Percentiles rank a stretch among this genome's conserved stretches.
Conservation (phyloP, 176 grass and related monocot species). For the Calamus simplicifolius region DNA sequence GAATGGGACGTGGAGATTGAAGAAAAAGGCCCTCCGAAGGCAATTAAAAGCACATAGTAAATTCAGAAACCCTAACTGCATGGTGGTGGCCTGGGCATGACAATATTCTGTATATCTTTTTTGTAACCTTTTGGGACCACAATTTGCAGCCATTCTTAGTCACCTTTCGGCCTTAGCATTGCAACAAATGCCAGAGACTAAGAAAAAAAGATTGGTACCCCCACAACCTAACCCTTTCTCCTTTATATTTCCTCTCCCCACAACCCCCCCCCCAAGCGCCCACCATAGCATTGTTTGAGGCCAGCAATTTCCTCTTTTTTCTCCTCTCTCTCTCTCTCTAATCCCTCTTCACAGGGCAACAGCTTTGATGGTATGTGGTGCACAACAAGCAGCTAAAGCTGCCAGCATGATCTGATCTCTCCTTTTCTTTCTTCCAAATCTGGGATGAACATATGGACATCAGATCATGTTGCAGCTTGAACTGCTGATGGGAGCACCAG, state of each 20-base stretch:
- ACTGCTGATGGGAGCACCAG: conserved; percentile 15
- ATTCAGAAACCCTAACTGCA: neutral
- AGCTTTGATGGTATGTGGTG: conserved; percentile 1
- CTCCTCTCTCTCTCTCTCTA: neutral
- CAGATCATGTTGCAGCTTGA: conserved; percentile 24
- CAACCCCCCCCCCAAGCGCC: too few relatives aligned
- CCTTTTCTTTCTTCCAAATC: neutral
- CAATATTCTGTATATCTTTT: neutral
- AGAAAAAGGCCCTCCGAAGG: neutral
- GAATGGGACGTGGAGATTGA: neutral
- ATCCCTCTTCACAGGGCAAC: neutral
- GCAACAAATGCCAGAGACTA: neutral
- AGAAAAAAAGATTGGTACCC: neutral
- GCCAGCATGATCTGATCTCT: conserved; percentile 72
- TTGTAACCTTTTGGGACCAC: neutral
- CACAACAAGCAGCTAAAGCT: conserved; percentile 66
- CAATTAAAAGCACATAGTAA: neutral
- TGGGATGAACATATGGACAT: neutral
- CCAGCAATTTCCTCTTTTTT: too few relatives aligned
- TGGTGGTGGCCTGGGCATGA: conserved; percentile 1
- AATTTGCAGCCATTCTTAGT: neutral
- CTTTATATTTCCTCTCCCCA: too few relatives aligned
- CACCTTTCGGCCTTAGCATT: neutral
- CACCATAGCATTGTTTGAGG: too few relatives aligned
- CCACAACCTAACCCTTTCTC: too few relatives aligned